A percentile compares a stretch with the other conserved stretches of the same genome.
These are phyloP conservation scores for Phellopilus nigrolimitatus DNA, from an alignment of 1,284 basidiomycete species.

Conservation along the genomic window DNA sequence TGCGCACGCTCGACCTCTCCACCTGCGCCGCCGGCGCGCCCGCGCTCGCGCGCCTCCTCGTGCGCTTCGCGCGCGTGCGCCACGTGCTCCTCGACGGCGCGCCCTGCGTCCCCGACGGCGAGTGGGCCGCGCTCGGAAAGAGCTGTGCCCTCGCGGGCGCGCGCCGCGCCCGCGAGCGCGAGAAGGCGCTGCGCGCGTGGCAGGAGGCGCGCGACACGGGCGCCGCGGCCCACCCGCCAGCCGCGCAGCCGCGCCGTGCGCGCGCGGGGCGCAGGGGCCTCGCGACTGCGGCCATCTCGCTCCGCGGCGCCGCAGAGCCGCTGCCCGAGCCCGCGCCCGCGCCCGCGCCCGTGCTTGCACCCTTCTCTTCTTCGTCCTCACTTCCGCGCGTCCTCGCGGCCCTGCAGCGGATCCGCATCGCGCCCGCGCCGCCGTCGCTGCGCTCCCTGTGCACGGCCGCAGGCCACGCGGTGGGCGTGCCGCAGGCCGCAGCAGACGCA, in stretches of 20 bases:
- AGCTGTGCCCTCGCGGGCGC: slow-evolving; percentile 50
- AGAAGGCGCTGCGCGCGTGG: slow-evolving; percentile 53
- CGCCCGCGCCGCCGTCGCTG: slow-evolving; percentile 39
- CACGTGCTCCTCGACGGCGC: slow-evolving; percentile 52
- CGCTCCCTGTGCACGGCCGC: slow-evolving; percentile 38
- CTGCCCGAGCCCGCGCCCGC: background rate
- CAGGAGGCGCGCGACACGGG: slow-evolving; percentile 30
- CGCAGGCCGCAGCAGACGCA: background rate
- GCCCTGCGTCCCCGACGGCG: slow-evolving; percentile 31
- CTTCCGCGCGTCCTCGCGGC: background rate
- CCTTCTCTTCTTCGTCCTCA: slow-evolving; percentile 3
- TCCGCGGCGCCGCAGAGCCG: slow-evolving; percentile 18
- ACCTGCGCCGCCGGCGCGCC: slow-evolving; percentile 45
- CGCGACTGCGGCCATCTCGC: slow-evolving; percentile 27
- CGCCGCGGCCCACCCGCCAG: background rate
- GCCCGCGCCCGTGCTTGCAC: background rate
- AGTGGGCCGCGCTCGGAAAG: slow-evolving; percentile 55
- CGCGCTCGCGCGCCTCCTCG: slow-evolving; percentile 48
- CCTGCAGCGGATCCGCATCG: slow-evolving; percentile 35
- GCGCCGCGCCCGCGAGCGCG: slow-evolving; percentile 48
- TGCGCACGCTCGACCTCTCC: slow-evolving; percentile 52
- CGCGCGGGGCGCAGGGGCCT: slow-evolving; percentile 26
- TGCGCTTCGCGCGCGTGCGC: slow-evolving; percentile 38
- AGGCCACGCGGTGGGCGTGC: slow-evolving; percentile 21
- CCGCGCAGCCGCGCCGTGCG: background rate